Base-by-base conservation (phyloP, 331 rosid species). In the Arachis monticola region DNA sequence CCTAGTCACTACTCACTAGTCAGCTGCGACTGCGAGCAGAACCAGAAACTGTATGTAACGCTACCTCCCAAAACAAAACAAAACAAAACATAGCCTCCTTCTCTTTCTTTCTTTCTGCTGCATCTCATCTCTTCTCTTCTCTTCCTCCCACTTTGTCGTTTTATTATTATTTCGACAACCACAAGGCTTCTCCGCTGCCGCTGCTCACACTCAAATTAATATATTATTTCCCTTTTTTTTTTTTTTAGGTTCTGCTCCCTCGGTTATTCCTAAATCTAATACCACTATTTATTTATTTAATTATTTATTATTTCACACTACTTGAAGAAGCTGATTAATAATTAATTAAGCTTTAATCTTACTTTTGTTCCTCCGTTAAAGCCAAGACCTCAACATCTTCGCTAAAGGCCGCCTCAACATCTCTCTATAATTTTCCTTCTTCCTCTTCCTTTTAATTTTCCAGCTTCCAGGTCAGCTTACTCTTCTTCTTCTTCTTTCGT, bases 391-490 rank as follows among this genome's bases (percentile, higher is more conserved):
- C 60, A 55, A 14, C 60, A 14, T 27, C 22, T 55, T 77, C 70
- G 65, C 76, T 41, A 56, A 75, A 80, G 83, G 87, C 85, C 84
- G 83, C 87, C 79, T 73, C 76, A 61, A 55, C 66, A 58, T 59
- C 68, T 51, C 75, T 11, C 11, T 64, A 13, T 5, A 22, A 1
- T 41, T 2, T 7, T 8, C 8, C 13, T 10, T 41, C 79, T 52
- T 44, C 69, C 60, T 32, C 3, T 58, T n/a, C 60, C 60, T 6
- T 14, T 50, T 50, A 8, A 2, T 75, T 5, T 62, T 69, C 46
- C 35, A 41, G 41, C 12, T 59, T 76, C 2, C 31, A 77, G 88
- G 93, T 84, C 69, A 64, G 81, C 45, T 60, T 59, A 2, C 7
- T 77, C 38, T 17, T 0, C 64, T 60, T 48, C 31, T 6, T 42